Percentiles rank a stretch among this genome's conserved stretches.
Conservation (phyloP, 2,329 filamentous ascomycete genomes). For the Tolypocladium ovalisporum region DNA sequence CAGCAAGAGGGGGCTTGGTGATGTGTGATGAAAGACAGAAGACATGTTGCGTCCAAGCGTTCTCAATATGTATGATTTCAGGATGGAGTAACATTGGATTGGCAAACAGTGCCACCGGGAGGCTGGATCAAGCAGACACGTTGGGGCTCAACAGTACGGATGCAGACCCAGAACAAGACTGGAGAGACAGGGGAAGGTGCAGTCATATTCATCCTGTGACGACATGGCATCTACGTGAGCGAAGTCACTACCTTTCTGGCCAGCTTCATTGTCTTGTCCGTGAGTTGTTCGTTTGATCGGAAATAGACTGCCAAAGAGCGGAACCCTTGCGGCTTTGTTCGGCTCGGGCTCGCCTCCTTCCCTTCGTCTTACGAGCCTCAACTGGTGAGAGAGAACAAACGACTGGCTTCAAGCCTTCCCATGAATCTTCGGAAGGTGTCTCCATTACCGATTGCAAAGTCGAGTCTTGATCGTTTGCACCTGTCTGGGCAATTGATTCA, state of each 20-base stretch:
- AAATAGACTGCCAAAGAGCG: conserved; percentile 1
- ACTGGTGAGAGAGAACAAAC: not conserved
- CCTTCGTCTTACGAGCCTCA: not conserved
- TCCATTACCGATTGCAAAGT: not conserved
- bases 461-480: not conserved
- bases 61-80: not conserved
- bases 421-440: no score
- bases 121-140: not conserved
- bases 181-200: not conserved
- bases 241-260: not conserved
- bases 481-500: not conserved
- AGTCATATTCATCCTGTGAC: not conserved
- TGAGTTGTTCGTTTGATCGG: not conserved
- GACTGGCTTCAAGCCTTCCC: not conserved
- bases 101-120: not conserved
- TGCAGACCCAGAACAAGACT: not conserved
- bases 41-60: not conserved
- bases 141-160: not conserved
- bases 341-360: not conserved
- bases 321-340: not conserved
- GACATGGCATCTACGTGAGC: not conserved
- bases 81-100: no score
- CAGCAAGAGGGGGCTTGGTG: no score
- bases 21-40: not conserved
- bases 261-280: not conserved